Conservation (phyloP, 1,139 yeast species). For the Sugiyamaella novakii region DNA sequence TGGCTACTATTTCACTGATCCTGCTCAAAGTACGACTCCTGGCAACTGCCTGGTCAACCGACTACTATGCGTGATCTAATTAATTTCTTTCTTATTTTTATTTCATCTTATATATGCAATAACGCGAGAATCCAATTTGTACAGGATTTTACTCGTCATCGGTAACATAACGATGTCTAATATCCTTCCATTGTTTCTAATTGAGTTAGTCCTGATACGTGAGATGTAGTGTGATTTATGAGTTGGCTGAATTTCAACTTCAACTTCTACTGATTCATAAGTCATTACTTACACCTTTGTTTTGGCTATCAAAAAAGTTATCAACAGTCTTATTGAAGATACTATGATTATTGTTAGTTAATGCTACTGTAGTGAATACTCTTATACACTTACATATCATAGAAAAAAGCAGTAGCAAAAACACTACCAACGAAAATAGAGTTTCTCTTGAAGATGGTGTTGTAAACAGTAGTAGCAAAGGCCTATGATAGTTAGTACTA, state of each 20-base stretch:
- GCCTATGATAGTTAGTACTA: slow-evolving; percentile 36
- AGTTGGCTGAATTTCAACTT: not conserved
- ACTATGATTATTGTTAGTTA: slow-evolving; percentile 28
- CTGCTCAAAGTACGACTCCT: too few species aligned
- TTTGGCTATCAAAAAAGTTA: slow-evolving; percentile 81
- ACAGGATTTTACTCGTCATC: slow-evolving; percentile 37
- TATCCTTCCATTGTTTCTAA: slow-evolving; percentile 91
- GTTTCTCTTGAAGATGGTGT: slow-evolving; percentile 88
- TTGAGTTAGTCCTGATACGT: slow-evolving; percentile 20
- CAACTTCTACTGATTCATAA: too few species aligned
- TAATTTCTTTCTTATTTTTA: too few species aligned
- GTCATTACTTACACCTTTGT: slow-evolving; percentile 60
- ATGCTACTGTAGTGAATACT: too few species aligned
- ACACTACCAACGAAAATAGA: slow-evolving; percentile 84
- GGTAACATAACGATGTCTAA: slow-evolving; percentile 59
- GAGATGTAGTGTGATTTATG: too few species aligned
- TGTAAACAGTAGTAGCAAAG: slow-evolving; percentile 58
- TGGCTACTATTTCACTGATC: too few species aligned
- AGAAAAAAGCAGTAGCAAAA: slow-evolving; percentile 83
- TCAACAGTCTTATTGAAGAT: slow-evolving; percentile 80
- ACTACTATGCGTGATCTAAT: too few species aligned
- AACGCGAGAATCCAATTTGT: not conserved
- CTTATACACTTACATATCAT: slow-evolving; percentile 73
- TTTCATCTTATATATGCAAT: slow-evolving; percentile 10
- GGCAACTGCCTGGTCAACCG: too few species aligned